Evolutionary conservation across 208 protist genomes (phyloP).

Genomic region (Balamuthia mandrillaris): DNA sequence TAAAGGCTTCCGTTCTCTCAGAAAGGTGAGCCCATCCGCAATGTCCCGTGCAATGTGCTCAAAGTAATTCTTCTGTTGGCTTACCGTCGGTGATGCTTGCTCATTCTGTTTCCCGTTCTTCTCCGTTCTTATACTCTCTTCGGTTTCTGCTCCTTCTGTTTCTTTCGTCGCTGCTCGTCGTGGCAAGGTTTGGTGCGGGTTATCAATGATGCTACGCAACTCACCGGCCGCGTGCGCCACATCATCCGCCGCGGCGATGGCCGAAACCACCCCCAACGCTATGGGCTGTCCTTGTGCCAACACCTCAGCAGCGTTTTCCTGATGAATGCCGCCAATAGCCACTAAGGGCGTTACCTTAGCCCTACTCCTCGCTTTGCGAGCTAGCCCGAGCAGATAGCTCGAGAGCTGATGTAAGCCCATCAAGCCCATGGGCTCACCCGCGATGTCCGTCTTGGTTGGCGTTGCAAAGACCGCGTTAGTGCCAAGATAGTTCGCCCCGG

Average conservation of each 20-base stretch:
- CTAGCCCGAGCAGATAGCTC: conserved; percentile 1
- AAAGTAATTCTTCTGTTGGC: no score
- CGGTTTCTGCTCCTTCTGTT: no score
- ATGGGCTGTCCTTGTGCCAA: background rate
- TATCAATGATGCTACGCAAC: background rate
- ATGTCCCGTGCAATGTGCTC: no score
- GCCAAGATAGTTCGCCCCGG: conserved; percentile 45
- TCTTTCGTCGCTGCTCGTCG: no score
- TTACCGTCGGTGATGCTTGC: no score
- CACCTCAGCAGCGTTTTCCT: background rate
- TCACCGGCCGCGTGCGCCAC: background rate
- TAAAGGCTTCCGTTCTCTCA: background rate
- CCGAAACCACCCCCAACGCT: conserved; percentile 21
- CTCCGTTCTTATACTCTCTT: no score
- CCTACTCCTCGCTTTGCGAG: background rate
- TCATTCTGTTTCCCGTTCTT: no score
- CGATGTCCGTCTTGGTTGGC: conserved; percentile 21
- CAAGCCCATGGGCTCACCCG: background rate
- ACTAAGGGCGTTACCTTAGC: background rate
- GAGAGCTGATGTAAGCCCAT: background rate
- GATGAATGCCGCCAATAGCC: conserved; percentile 36
- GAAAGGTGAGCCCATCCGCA: background rate
- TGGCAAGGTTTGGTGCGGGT: no score
- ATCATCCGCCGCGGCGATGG: background rate
- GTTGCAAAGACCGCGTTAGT: conserved; percentile 33